These are phyloP conservation scores for Candida sithepensis DNA, from an alignment of 805 yeast species.

Conservation along the genomic window DNA sequence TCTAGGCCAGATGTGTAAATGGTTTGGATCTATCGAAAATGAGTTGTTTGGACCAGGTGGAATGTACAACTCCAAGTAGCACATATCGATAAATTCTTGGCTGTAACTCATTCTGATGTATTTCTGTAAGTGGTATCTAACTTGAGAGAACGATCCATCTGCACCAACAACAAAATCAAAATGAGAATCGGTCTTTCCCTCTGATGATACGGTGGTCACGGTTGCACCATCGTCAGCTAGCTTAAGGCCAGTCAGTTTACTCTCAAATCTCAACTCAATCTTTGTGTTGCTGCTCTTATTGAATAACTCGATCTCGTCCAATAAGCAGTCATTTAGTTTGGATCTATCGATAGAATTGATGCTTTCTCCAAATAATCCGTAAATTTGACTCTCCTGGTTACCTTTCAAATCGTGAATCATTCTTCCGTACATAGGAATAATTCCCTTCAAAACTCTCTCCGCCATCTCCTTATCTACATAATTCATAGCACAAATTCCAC, in stretches of 20 bases:
- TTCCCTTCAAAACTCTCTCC: constrained; percentile 47
- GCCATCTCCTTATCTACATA: constrained; percentile 61
- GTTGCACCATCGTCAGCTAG: constrained; percentile 21
- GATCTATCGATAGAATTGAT: constrained; percentile 85
- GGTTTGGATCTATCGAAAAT: constrained; percentile 64
- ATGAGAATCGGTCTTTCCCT: constrained; percentile 7
- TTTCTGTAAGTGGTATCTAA: constrained; percentile 66
- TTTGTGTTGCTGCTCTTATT: constrained; percentile 20
- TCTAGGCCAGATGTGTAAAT: constrained; percentile 92
- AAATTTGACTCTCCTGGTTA: constrained; percentile 59
- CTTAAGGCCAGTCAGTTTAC: constrained; percentile 48
- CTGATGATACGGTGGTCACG: constrained; percentile 6
- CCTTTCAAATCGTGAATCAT: constrained; percentile 80
- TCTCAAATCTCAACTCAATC: constrained; percentile 49
- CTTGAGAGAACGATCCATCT: constrained; percentile 80
- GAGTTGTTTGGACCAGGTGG: constrained; percentile 47
- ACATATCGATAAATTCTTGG: constrained; percentile 80
- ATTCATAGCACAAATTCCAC: constrained; percentile 73
- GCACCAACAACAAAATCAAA: constrained; percentile 73
- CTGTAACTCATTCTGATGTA: constrained; percentile 61
- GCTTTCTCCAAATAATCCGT: constrained; percentile 78
- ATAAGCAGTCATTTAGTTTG: constrained; percentile 57
- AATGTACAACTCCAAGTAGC: constrained; percentile 76
- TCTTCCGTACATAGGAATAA: constrained; percentile 85
- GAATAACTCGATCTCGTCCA: constrained; percentile 58